Evolutionary conservation across 179 eudicot genomes (phyloP), one percentile per base, ranked within the genome.

Genomic region (Camellia oleifera): DNA sequence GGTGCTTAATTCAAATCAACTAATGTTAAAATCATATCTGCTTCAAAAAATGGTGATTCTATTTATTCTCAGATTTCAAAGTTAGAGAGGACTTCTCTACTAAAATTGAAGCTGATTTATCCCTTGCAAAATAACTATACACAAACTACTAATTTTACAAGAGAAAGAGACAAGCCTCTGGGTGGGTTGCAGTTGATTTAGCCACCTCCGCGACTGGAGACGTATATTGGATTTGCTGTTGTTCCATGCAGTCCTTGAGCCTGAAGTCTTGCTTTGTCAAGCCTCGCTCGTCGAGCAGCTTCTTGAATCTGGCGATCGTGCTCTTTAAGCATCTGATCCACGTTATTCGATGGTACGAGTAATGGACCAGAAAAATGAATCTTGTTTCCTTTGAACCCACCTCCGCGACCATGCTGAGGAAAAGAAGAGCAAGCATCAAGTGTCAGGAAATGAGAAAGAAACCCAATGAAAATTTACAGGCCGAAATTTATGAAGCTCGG

Each of bases 241-340:
- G 68, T 32, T 15, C 26, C 14, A 23, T 76, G 69, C 71, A 23
- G 10, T 44, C 50, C 72, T 18, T 78, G 78, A 20, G 86, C 84
- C 56, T 80, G 82, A 76, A 63, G 83, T 83, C 91, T 88, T 20
- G 82, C 81, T 80, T 86, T 94, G 70, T 88, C 95, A 15, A 87
- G 70, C 81, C 98, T 88, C 57, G 92, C 87, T 84, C 96, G 90
- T 69, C 99, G 90, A 82, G 90, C 93, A 17, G 88, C 93, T 53
- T 94, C 97, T 80, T 92, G 99, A 62, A 95, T 88, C 74, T 81
- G 87, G 5, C 89, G 90, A 68, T 95, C 98, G 10, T 90, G 98
- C 72, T 94, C 96, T 79, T 90, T 92, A 2, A 94, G 90, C 93
- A 94, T 87, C 80, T 89, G 91, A 78, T 95, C 98, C 62, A 90